Evolutionary conservation across 139 green algal genomes (phyloP).

Genomic region (Marvania coccoides): DNA sequence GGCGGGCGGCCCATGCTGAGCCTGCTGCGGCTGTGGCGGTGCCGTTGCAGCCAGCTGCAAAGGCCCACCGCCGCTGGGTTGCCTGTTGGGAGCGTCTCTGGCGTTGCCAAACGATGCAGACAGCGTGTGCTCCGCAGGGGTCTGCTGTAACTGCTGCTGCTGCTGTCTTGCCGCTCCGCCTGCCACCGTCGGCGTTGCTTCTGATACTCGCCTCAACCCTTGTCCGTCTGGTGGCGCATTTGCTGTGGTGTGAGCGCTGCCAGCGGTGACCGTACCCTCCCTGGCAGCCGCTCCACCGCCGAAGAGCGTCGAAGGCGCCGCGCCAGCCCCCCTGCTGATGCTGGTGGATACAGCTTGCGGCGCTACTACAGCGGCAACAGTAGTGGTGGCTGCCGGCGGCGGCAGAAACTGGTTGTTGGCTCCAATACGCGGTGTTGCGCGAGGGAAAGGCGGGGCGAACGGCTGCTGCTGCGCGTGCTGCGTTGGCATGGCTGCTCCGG

Average conservation of each 20-base stretch:
- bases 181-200: too few species aligned
- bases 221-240: neutral
- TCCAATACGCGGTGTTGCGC: too few species aligned
- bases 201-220: too few species aligned
- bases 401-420: too few species aligned
- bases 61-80: too few species aligned
- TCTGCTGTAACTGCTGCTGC: neutral
- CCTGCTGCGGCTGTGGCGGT: neutral
- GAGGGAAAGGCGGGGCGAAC: neutral
- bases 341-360: too few species aligned
- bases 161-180: neutral
- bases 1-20: neutral
- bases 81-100: too few species aligned
- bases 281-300: neutral
- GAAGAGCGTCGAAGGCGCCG: neutral
- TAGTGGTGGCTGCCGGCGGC: too few species aligned
- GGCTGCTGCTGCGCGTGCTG: neutral
- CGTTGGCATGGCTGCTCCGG: neutral
- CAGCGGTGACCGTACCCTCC: neutral
- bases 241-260: neutral
- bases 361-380: too few species aligned
- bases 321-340: neutral
- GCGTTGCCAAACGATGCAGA: too few species aligned
- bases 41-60: too few species aligned
- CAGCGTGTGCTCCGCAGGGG: neutral